phyloP scores from a whole-genome alignment of 495 filamentous ascomycete genomes.

The Aspergillus panamensis region DNA sequence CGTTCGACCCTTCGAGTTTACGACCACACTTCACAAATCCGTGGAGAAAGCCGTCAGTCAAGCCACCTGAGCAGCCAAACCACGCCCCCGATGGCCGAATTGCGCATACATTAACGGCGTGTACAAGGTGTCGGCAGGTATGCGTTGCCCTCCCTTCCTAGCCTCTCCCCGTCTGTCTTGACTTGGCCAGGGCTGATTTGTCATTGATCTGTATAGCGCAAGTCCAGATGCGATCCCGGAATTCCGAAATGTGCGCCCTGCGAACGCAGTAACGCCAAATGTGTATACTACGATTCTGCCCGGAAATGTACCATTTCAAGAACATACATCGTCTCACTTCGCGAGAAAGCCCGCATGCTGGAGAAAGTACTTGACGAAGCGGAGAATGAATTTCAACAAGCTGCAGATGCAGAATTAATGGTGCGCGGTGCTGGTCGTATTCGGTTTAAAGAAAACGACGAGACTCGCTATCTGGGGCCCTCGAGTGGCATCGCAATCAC shows the following conservation, averaged over 20 bases:
- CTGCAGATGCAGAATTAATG: slow-evolving; percentile 71
- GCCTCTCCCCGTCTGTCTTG: neutral
- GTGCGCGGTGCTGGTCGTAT: slow-evolving; percentile 80
- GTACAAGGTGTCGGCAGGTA: slow-evolving; percentile 81
- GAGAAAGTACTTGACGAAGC: slow-evolving; percentile 66
- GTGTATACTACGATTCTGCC: slow-evolving; percentile 89
- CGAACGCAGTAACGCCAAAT: slow-evolving; percentile 80
- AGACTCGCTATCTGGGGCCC: slow-evolving; percentile 82
- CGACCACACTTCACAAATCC: slow-evolving; percentile 27
- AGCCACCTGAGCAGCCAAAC: slow-evolving; percentile 22
- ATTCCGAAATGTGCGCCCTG: slow-evolving; percentile 90
- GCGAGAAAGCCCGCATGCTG: slow-evolving; percentile 72
- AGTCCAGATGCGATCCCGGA: slow-evolving; percentile 89
- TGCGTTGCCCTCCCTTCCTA: slow-evolving; percentile 23
- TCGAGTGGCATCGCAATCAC: slow-evolving; percentile 94
- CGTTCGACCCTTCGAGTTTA: slow-evolving; percentile 9
- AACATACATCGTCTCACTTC: slow-evolving; percentile 82
- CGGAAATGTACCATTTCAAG: slow-evolving; percentile 74
- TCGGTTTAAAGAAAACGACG: slow-evolving; percentile 73
- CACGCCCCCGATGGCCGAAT: slow-evolving; percentile 49
- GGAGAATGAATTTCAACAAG: slow-evolving; percentile 62
- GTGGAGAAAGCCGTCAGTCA: slow-evolving; percentile 24
- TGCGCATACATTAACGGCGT: slow-evolving; percentile 83
- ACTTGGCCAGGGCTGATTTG: neutral
- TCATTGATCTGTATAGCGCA: slow-evolving; percentile 56